Evolutionary conservation across 352 stramenopile genomes (phyloP), one percentile per base, ranked within the genome.

Genomic region (Pythium phragmiticola): DNA sequence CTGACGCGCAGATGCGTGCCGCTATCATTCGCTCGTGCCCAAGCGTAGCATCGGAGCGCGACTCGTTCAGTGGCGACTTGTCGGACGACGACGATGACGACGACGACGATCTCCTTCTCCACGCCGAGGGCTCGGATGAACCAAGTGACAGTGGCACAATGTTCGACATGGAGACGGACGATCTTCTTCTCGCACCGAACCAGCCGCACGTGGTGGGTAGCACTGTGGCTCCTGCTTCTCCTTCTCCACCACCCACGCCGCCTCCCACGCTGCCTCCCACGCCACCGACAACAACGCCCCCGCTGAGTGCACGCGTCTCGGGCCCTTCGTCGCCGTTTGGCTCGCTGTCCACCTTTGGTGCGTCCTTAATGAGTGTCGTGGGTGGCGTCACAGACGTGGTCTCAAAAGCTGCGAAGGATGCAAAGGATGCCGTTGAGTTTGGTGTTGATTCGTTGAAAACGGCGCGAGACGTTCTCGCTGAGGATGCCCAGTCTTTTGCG

Each of bases 1-100:
- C 75, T 1, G 84, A 93, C 49, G 80, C 84, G n/a, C 80, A 91
- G 46, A 87, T 93, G 84, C 76, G 84, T 55, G 82, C 84, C 19
- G 84, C 82, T 7, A 88, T 93, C 48, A 84, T 89, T 72, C 69
- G 75, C 16, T 90, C 80, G 14, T 74, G 77, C 60, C 87, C 81
- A 11, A 91, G 87, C 36, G 74, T 78, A 34, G 78, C 83, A 30
- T 69, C 63, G 60, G 75, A 76, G 41, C 74, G 73, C 42, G 70
- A 85, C 45, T 70, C 68, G 14, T 74, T 63, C 41, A 21, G 26
- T 55, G 63, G 55, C 13, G 73, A 68, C 13, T 64, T 74, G 4
- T 90, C 79, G 7, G 78, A 90, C 17, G 60, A 73, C 58, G 78
- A 77, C 6, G 70, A 83, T 11, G 74, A 82, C n/a, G 66, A 77